Conservation (phyloP, 2,329 filamentous ascomycete species). For the Penicillium polonicum region DNA sequence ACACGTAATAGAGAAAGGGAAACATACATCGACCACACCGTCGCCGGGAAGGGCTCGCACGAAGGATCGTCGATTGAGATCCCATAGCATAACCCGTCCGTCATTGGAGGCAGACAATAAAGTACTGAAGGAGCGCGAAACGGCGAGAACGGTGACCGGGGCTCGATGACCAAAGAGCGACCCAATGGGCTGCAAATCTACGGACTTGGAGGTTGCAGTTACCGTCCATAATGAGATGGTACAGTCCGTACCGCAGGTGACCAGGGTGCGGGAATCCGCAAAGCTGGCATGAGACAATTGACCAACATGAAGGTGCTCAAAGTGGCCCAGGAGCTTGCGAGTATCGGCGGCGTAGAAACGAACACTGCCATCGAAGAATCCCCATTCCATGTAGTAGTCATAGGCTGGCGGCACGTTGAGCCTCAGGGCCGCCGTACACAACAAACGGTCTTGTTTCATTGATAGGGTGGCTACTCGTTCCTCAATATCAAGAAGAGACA, state of each 20-base stretch:
- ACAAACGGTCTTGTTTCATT: constrained; percentile 73
- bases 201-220: constrained; percentile 61
- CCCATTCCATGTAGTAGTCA: constrained; percentile 94
- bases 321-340: constrained; percentile 79
- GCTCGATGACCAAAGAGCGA: constrained; percentile 89
- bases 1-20: background rate
- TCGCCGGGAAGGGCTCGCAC: constrained; percentile 68
- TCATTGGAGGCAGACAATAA: constrained; percentile 80
- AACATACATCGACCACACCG: constrained; percentile 48
- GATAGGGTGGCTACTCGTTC: constrained; percentile 80
- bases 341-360: constrained; percentile 86
- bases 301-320: constrained; percentile 90
- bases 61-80: constrained; percentile 85
- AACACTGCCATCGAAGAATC: constrained; percentile 87
- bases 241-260: constrained; percentile 90
- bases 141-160: constrained; percentile 76
- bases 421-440: constrained; percentile 80
- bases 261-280: constrained; percentile 83
- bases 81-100: constrained; percentile 86
- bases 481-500: constrained; percentile 72
- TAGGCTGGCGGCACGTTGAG: constrained; percentile 82
- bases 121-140: constrained; percentile 83
- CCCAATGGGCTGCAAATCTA: constrained; percentile 75
- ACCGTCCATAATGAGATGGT: constrained; percentile 84
- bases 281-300: constrained; percentile 82